phyloP scores from a whole-genome alignment of 768 basidiomycete species.

The Phaeolepiota aurea region DNA sequence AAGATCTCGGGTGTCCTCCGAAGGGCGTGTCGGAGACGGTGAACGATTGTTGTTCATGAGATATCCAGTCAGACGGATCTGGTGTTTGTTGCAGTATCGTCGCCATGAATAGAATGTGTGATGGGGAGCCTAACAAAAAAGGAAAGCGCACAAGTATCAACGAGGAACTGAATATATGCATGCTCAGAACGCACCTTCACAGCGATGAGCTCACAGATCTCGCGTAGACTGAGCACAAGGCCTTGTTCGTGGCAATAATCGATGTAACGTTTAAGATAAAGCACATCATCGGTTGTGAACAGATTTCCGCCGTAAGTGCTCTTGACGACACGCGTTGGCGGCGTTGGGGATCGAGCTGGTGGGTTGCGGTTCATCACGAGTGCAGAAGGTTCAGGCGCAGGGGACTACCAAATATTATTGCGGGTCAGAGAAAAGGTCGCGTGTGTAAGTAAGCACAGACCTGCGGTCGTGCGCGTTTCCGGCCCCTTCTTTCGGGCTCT shows the following conservation, averaged over 20 bases:
- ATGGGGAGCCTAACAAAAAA: conserved; percentile 59
- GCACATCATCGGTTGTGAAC: conserved; percentile 77
- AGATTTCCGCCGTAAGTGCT: conserved; percentile 87
- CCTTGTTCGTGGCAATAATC: conserved; percentile 89
- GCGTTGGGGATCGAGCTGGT: conserved; percentile 74
- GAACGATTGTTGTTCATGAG: conserved; percentile 60
- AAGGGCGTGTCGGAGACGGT: conserved; percentile 30
- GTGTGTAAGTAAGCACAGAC: conserved; percentile 20
- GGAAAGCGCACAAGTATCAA: conserved; percentile 2
- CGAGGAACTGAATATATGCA: not conserved
- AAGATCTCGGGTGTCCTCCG: conserved; percentile 28
- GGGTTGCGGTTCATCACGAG: conserved; percentile 63
- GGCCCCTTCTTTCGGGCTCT: conserved; percentile 15
- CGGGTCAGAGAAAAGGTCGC: conserved; percentile 2
- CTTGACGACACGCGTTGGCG: conserved; percentile 76
- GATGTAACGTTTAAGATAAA: conserved; percentile 82
- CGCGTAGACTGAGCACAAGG: conserved; percentile 69
- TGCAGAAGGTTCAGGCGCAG: conserved; percentile 58
- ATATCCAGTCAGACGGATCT: conserved; percentile 83
- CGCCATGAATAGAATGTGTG: conserved; percentile 88
- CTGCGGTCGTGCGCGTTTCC: conserved; percentile 60
- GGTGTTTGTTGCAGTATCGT: conserved; percentile 88
- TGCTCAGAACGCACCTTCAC: conserved; percentile 45
- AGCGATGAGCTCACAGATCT: conserved; percentile 84
- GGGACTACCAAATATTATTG: conserved; percentile 33